Percentiles rank a stretch among this genome's conserved stretches.
Evolutionary conservation across 2,329 filamentous ascomycete species (phyloP).

Genomic region (Talaromyces pinophilus): DNA sequence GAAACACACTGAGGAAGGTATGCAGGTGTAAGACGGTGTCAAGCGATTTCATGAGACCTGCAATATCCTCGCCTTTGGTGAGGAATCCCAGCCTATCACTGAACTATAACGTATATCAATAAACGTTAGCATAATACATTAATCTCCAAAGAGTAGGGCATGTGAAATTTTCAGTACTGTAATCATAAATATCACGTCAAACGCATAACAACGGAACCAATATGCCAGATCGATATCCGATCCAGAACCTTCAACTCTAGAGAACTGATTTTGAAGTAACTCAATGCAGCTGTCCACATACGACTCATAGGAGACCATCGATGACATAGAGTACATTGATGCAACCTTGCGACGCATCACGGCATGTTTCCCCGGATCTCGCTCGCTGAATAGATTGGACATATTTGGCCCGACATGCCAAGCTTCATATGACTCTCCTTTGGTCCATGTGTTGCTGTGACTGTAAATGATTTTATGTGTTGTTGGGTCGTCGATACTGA

Average conservation of each 20-base stretch:
- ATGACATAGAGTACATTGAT: constrained; percentile 24
- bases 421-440: neutral
- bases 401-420: neutral
- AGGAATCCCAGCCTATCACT: neutral
- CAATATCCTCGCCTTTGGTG: neutral
- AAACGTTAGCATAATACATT: too few species aligned
- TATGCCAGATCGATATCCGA: neutral
- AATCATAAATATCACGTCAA: constrained; percentile 4
- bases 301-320: constrained; percentile 24
- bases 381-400: constrained; percentile 21
- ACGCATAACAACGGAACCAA: constrained; percentile 6
- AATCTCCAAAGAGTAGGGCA: too few species aligned
- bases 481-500: neutral
- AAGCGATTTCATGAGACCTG: neutral
- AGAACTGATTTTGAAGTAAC: constrained; percentile 16
- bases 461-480: constrained; percentile 1
- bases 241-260: neutral
- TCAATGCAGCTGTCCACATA: constrained; percentile 24
- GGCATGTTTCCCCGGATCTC: constrained; percentile 14
- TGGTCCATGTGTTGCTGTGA: neutral
- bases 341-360: constrained; percentile 24
- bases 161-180: neutral
- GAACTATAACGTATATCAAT: neutral
- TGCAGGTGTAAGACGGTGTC: neutral
- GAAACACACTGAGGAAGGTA: too few species aligned